Conservation (phyloP, 2,329 filamentous ascomycete species). For the Aspergillus neotritici region DNA sequence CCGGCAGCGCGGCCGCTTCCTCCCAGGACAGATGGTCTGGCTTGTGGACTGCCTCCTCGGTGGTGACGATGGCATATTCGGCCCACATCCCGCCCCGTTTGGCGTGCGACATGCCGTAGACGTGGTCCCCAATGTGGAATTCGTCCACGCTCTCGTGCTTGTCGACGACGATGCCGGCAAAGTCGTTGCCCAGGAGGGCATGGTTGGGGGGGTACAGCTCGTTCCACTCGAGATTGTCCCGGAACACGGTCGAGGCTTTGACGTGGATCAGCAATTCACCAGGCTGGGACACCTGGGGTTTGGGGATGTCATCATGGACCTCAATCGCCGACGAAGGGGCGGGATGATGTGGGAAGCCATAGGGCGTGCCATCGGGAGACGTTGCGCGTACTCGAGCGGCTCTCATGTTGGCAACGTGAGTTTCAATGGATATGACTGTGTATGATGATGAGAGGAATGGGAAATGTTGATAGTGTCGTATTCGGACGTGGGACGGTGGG, state of each 20-base stretch:
- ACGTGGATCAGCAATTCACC: conserved; percentile 19
- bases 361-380: conserved; percentile 5
- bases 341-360: conserved; percentile 22
- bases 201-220: conserved; percentile 18
- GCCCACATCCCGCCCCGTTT: conserved; percentile 20
- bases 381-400: conserved; percentile 21
- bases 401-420: conserved; percentile 12
- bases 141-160: not conserved
- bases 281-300: conserved; percentile 12
- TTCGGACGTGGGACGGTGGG: too few relatives aligned
- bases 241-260: conserved; percentile 19
- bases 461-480: too few relatives aligned
- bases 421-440: too few relatives aligned
- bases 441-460: too few relatives aligned
- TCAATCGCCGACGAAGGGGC: conserved; percentile 18
- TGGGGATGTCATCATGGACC: conserved; percentile 16
- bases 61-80: conserved; percentile 17
- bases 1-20: conserved; percentile 20
- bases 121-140: conserved; percentile 20
- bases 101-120: conserved; percentile 21
- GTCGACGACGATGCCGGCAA: conserved; percentile 12
- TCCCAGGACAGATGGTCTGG: conserved; percentile 16
- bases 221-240: conserved; percentile 23
- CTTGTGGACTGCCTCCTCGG: conserved; percentile 19
- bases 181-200: conserved; percentile 15